Evolutionary conservation across 2,329 filamentous ascomycete species (phyloP).

Genomic region (Penicillium sp.): DNA sequence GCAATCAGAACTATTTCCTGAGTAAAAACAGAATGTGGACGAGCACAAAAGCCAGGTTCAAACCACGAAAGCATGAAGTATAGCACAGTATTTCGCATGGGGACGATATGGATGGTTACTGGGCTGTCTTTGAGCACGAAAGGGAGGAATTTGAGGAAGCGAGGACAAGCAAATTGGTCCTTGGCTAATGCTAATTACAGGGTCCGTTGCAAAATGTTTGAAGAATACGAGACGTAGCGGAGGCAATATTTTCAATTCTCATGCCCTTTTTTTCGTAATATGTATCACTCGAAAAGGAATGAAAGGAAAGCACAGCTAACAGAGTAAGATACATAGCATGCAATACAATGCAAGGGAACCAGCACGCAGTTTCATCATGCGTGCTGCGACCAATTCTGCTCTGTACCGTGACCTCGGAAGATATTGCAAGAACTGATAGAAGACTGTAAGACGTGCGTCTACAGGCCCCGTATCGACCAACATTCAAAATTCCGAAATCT

Average conservation of each 20-base stretch:
- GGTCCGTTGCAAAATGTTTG: background rate
- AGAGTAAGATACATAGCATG: slow-evolving; percentile 32
- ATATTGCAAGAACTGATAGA: slow-evolving; percentile 24
- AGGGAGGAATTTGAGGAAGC: background rate
- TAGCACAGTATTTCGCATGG: background rate
- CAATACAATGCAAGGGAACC: slow-evolving; percentile 29
- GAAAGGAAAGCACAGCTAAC: slow-evolving; percentile 30
- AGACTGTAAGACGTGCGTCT: slow-evolving; percentile 14
- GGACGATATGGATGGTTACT: background rate
- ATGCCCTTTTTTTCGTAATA: slow-evolving; percentile 34
- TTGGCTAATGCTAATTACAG: background rate
- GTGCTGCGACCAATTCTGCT: slow-evolving; percentile 33
- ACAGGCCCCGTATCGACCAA: slow-evolving; percentile 19
- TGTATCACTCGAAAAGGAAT: slow-evolving; percentile 37
- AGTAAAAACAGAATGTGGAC: background rate
- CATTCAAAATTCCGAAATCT: slow-evolving; percentile 20
- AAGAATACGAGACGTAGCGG: background rate
- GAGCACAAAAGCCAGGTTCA: background rate
- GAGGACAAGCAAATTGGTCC: background rate
- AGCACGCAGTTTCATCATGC: slow-evolving; percentile 31
- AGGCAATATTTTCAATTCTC: slow-evolving; percentile 33
- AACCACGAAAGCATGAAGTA: background rate
- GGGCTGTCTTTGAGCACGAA: background rate
- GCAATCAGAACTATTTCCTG: background rate
- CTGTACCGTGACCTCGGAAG: slow-evolving; percentile 29